Conservation (phyloP, 176 grass and related monocot genomes). For the Areca catechu region DNA sequence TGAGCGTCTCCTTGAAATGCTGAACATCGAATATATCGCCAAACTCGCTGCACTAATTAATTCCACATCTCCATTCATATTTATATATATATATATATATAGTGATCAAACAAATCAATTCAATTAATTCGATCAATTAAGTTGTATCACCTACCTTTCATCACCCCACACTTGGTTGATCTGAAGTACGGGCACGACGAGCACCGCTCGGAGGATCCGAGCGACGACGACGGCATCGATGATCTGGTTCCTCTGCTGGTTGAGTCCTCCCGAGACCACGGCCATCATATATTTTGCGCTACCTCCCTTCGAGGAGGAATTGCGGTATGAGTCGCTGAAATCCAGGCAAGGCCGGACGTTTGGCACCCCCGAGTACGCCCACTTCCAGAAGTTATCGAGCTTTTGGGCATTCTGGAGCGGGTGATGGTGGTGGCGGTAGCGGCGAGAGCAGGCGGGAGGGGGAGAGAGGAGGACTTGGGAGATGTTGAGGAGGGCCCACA, state of each 20-base stretch:
- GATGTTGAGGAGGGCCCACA: constrained; percentile 25
- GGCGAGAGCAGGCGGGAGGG: constrained; percentile 9
- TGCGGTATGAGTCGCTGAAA: constrained; percentile 11
- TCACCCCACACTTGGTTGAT: constrained; percentile 42
- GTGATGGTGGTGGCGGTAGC: not conserved
- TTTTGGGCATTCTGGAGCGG: too few species aligned
- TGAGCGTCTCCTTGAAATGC: constrained; percentile 33
- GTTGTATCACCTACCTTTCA: constrained; percentile 22
- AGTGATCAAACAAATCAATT: too few species aligned
- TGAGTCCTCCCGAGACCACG: constrained; percentile 36
- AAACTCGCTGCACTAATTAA: constrained; percentile 38
- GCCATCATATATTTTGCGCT: constrained; percentile 30
- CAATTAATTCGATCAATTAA: too few species aligned
- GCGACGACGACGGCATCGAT: constrained; percentile 35
- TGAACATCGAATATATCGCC: constrained; percentile 32
- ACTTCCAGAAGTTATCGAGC: constrained; percentile 25
- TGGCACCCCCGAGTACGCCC: constrained; percentile 3
- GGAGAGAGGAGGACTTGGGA: constrained; percentile 25
- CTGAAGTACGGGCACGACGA: constrained; percentile 31
- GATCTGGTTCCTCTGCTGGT: constrained; percentile 43
- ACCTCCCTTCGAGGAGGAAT: not conserved
- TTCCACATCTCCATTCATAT: too few species aligned
- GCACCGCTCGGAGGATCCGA: constrained; percentile 26
- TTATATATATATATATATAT: too few species aligned
- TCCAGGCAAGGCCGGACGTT: constrained; percentile 10